Evolutionary conservation across 2,329 filamentous ascomycete genomes (phyloP).

Genomic region (Amphichorda felina): DNA sequence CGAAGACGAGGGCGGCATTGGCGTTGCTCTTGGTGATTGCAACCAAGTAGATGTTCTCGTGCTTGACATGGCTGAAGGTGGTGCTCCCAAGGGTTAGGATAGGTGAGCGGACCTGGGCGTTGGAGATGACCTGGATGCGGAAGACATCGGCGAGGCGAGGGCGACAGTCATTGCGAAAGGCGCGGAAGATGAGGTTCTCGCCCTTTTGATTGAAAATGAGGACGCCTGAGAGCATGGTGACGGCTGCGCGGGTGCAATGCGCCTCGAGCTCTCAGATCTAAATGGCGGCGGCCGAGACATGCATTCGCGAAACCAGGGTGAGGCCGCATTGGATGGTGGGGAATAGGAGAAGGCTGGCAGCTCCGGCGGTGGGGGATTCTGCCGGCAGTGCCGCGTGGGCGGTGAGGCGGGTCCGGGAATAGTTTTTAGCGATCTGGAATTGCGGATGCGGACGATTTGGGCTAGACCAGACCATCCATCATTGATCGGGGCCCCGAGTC

Average conservation of each 20-base stretch:
- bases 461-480: too few species aligned
- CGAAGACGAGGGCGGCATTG: constrained; percentile 95
- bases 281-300: background rate
- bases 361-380: background rate
- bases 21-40: constrained; percentile 98
- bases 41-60: constrained; percentile 97
- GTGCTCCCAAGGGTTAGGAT: constrained; percentile 96
- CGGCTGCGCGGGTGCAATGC: too few species aligned
- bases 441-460: too few species aligned
- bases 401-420: background rate
- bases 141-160: constrained; percentile 97
- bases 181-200: constrained; percentile 98
- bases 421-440: background rate
- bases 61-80: constrained; percentile 98
- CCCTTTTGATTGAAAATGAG: constrained; percentile 99
- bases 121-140: constrained; percentile 98
- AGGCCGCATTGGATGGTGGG: background rate
- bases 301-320: background rate
- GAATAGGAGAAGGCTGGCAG: background rate
- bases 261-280: background rate
- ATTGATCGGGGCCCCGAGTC: too few species aligned
- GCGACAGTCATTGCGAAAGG: constrained; percentile 96
- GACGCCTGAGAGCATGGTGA: constrained; percentile 87
- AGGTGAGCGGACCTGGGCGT: constrained; percentile 91
- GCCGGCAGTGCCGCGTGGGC: too few species aligned